phyloP scores from a whole-genome alignment of 2,329 filamentous ascomycete genomes.

The Akanthomyces muscarius region DNA sequence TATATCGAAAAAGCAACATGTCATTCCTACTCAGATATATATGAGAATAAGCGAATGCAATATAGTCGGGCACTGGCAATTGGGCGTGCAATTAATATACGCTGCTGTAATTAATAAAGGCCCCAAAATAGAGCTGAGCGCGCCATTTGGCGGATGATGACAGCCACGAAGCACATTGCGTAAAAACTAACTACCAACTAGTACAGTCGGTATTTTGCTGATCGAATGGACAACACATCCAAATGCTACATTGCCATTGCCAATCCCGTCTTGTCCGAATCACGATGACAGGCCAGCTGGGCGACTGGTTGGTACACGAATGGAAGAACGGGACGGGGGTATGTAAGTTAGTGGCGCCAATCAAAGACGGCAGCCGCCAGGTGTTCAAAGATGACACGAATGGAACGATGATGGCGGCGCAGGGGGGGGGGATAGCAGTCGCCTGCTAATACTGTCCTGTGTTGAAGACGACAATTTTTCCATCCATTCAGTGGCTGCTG shows the following conservation, averaged over 20 bases:
- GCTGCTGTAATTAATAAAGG: background rate
- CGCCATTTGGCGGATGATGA: background rate
- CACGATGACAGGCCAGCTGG: background rate
- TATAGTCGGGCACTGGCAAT: background rate
- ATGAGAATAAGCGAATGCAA: constrained; percentile 4
- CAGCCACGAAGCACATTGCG: background rate
- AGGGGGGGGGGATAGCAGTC: background rate
- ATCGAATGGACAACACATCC: background rate
- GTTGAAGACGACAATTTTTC: background rate
- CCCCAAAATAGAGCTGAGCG: constrained; percentile 7
- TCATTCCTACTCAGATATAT: background rate
- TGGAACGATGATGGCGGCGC: background rate
- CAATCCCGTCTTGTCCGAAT: background rate
- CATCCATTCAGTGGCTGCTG: background rate
- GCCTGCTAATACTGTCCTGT: background rate
- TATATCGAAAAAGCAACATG: background rate
- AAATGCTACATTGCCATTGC: constrained; percentile 1
- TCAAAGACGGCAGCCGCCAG: constrained; percentile 10
- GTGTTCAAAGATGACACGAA: background rate
- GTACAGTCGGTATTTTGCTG: background rate
- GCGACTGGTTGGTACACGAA: background rate
- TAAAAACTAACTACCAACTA: background rate
- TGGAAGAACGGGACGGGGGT: too few relatives aligned
- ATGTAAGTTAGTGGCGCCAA: background rate
- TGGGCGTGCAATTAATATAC: constrained; percentile 11